Evolutionary conservation across 768 basidiomycete genomes (phyloP).

Genomic region (Trichaptum fuscoviolaceum): DNA sequence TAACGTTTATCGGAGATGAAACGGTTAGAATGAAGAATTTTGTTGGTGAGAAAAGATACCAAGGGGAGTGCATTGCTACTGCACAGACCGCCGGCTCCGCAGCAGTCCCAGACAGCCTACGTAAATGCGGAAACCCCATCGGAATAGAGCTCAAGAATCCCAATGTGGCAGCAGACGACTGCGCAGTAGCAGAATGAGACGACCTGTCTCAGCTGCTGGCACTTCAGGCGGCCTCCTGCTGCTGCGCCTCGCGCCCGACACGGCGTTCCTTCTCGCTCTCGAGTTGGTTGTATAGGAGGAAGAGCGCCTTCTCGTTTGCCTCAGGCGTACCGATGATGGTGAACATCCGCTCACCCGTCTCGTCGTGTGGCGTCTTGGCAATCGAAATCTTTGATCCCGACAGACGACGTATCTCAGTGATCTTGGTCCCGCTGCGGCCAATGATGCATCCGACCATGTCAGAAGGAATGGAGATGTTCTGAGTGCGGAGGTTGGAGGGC

Average conservation of each 20-base stretch:
- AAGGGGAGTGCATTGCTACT: neutral
- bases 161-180: neutral
- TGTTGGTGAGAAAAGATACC: neutral
- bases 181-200: neutral
- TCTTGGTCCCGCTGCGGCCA: constrained; percentile 95
- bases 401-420: constrained; percentile 96
- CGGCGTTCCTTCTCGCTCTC: constrained; percentile 96
- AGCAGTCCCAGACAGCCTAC: neutral
- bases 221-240: constrained; percentile 30
- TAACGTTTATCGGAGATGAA: neutral
- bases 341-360: constrained; percentile 99
- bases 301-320: constrained; percentile 96
- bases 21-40: neutral
- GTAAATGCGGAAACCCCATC: neutral
- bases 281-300: constrained; percentile 93
- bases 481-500: constrained; percentile 84
- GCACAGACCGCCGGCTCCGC: neutral
- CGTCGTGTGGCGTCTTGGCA: constrained; percentile 98
- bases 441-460: constrained; percentile 99
- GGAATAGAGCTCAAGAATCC: neutral
- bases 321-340: constrained; percentile 95
- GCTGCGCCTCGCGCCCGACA: constrained; percentile 78
- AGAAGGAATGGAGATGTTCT: constrained; percentile 98
- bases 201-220: neutral
- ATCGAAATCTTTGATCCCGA: constrained; percentile 98